Evolutionary conservation across 2,329 filamentous ascomycete species (phyloP).

Genomic region (Daldinia sp.): DNA sequence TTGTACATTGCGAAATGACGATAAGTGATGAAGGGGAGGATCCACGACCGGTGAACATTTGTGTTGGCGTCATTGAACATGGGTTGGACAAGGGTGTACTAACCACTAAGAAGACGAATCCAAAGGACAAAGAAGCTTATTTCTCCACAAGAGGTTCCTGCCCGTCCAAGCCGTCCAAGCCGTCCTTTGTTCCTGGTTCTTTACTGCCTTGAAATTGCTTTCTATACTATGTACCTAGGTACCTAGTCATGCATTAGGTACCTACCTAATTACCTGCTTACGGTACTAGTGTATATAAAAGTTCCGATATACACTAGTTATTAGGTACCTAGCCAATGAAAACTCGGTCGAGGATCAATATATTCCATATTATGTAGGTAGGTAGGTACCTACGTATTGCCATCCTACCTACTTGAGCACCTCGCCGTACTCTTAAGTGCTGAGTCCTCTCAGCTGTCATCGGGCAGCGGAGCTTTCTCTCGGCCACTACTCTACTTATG

Average conservation of each 20-base stretch:
- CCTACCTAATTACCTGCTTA: too few species aligned
- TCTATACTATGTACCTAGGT: too few species aligned
- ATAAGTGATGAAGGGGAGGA: neutral
- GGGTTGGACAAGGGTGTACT: neutral
- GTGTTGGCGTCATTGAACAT: conserved; percentile 27
- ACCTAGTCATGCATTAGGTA: neutral
- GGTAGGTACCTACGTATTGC: too few species aligned
- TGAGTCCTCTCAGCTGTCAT: neutral
- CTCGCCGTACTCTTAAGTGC: too few species aligned
- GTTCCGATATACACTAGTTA: neutral
- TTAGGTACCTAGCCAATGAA: neutral
- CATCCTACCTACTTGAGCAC: too few species aligned
- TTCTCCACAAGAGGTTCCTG: conserved; percentile 15
- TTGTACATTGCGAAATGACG: neutral
- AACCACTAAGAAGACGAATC: conserved; percentile 18
- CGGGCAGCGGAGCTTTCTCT: too few species aligned
- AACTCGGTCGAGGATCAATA: neutral
- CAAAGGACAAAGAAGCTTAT: conserved; percentile 2
- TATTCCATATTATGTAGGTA: neutral
- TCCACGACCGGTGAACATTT: conserved; percentile 12
- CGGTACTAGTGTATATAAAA: too few species aligned
- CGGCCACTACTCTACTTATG: too few species aligned
- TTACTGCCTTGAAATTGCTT: neutral
- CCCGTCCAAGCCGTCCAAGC: neutral
- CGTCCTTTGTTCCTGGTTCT: neutral